Evolutionary conservation across 2,329 filamentous ascomycete genomes (phyloP).

Genomic region (Beauveria bassiana): DNA sequence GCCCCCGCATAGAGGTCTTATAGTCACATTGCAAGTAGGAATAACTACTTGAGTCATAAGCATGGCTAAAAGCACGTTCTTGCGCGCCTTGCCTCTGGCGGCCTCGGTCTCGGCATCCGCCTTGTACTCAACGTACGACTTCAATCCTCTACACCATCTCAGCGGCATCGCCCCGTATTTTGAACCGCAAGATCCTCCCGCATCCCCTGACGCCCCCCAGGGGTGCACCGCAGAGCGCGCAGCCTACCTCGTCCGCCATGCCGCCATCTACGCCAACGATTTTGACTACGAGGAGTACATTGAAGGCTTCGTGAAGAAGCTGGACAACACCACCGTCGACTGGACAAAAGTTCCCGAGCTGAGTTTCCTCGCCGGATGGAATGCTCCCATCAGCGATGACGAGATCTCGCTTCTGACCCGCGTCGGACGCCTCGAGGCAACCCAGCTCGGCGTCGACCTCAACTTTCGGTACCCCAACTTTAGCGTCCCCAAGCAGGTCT

Average conservation of each 20-base stretch:
- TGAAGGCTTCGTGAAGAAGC: conserved; percentile 48
- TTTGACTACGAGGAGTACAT: conserved; percentile 51
- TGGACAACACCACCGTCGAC: conserved; percentile 49
- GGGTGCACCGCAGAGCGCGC: conserved; percentile 44
- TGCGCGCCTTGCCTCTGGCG: conserved; percentile 4
- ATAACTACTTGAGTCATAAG: neutral
- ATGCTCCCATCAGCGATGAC: conserved; percentile 46
- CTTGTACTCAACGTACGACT: conserved; percentile 39
- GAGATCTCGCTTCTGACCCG: conserved; percentile 53
- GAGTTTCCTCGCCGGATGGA: conserved; percentile 50
- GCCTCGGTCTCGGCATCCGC: conserved; percentile 15
- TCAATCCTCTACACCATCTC: conserved; percentile 47
- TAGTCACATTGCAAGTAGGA: neutral
- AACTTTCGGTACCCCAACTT: conserved; percentile 51
- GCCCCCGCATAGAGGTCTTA: neutral
- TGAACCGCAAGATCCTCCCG: conserved; percentile 41
- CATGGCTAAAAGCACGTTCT: neutral
- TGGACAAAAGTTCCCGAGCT: conserved; percentile 49
- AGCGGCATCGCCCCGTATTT: conserved; percentile 52
- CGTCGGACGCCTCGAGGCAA: conserved; percentile 52
- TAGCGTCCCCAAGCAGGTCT: conserved; percentile 45
- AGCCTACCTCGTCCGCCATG: conserved; percentile 51
- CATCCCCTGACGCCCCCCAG: conserved; percentile 35
- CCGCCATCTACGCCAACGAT: conserved; percentile 53
- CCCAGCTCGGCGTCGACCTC: conserved; percentile 50